Base-by-base conservation (phyloP, 2,329 filamentous ascomycete species). In the Nemania bipapillata region DNA sequence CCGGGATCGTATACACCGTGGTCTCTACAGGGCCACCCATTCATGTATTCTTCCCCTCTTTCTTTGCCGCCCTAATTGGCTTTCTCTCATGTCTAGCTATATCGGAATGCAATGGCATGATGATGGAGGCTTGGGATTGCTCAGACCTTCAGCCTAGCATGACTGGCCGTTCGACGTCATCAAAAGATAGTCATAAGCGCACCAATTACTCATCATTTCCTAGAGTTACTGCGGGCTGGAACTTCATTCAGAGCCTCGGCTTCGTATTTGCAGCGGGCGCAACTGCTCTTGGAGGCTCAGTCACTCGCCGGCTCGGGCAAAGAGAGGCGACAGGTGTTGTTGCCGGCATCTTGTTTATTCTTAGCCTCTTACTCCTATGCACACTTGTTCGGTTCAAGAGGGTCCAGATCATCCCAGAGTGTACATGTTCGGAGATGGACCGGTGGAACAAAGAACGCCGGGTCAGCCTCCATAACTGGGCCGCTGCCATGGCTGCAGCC, bases 111-210 rank as follows among this genome's bases (percentile, higher is more conserved):
- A 88, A 91, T 71, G 91, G 91, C 0, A 81, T 94, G 35, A 86
- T 94, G 76, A 94, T 94, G 91, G 91, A 94, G 76, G 90, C 89
- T 0, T 94, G 91, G 77, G 92, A 94, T 77, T 92, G 89, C n/a
- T 92, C 90, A 47, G 92, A 94, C 77, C 83, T 94, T 3, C 91
- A 92, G 72, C 89, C 90, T 1, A 90, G 90, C 11, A 90, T 91
- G 83, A 91, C 86, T 6, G 86, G 87, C 32, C 83, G 83, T 17
- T 83, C 83, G n/a, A 82, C 80, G 30, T 81, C 81, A n/a, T 74
- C 76, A 3, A 81, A 81, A 12, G 79, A 79, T 59, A 75, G 76
- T 9, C 78, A 80, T 17, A 85, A 84, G 50, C 81, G 82, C 53
- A 93, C 88, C 11, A 92, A 92, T 76, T 94, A 92, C 80, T 92